Evolutionary conservation across 345 rosid genomes (phyloP).

Genomic region (Luvunga scandens): DNA sequence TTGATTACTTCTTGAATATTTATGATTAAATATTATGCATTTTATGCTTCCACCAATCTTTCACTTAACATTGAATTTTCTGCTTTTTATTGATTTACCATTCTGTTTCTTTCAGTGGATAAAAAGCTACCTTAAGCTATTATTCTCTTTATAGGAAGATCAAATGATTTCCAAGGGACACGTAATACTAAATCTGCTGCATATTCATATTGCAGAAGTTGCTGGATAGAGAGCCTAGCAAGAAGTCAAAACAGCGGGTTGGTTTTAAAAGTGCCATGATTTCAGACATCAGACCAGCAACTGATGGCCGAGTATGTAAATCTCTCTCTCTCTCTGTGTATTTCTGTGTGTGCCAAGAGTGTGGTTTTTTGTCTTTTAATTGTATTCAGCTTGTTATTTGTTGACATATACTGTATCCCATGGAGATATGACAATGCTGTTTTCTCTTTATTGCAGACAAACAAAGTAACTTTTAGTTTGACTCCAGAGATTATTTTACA

Average conservation of each 20-base stretch:
- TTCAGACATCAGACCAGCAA: conserved; percentile 69
- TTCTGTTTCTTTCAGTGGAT: background rate
- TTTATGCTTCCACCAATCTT: background rate
- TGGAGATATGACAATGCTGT: conserved; percentile 1
- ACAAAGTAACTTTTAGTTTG: conserved; percentile 83
- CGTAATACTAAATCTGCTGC: conserved; percentile 15
- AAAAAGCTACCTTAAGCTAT: background rate
- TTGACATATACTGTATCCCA: background rate
- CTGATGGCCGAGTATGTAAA: conserved; percentile 79
- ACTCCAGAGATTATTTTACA: conserved; percentile 86
- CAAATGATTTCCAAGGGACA: background rate
- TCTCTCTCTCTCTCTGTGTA: background rate
- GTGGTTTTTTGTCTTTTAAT: background rate
- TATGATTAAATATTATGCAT: background rate
- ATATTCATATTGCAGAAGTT: conserved; percentile 51
- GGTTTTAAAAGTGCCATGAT: conserved; percentile 92
- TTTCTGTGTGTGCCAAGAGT: background rate
- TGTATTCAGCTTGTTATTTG: background rate
- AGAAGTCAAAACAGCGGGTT: conserved; percentile 66
- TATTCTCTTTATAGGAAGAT: background rate
- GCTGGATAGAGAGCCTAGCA: conserved; percentile 60
- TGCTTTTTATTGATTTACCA: background rate
- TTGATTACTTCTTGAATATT: conserved; percentile 23
- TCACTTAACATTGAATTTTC: conserved; percentile 1
- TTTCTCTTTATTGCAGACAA: conserved; percentile 57